phyloP scores from a whole-genome alignment of 1,284 basidiomycete species.

The Amylostereum areolatum region DNA sequence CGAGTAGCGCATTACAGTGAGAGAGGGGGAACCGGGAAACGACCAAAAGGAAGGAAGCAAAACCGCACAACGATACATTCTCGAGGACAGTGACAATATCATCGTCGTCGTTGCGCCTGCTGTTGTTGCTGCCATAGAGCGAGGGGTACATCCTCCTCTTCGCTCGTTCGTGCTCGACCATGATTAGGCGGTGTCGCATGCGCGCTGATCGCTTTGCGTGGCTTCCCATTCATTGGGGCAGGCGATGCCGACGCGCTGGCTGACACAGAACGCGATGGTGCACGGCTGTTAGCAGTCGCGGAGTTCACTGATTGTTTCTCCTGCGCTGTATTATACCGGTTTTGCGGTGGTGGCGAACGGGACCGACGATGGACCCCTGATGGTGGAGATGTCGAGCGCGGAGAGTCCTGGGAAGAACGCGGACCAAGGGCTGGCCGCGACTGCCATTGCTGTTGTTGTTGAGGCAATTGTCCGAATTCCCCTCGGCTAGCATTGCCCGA shows the following conservation, averaged over 20 bases:
- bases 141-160: slow-evolving; percentile 73
- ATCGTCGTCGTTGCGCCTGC: slow-evolving; percentile 28
- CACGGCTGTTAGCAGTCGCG: slow-evolving; percentile 27
- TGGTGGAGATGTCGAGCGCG: slow-evolving; percentile 31
- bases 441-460: neutral
- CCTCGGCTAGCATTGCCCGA: neutral
- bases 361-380: slow-evolving; percentile 25
- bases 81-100: neutral
- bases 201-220: slow-evolving; percentile 62
- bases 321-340: slow-evolving; percentile 30
- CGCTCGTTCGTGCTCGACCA: slow-evolving; percentile 38
- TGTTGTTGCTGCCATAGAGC: slow-evolving; percentile 72
- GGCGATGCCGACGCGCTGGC: slow-evolving; percentile 48
- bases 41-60: neutral
- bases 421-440: neutral
- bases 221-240: slow-evolving; percentile 42
- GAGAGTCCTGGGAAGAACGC: slow-evolving; percentile 13
- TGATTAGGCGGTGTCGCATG: slow-evolving; percentile 41
- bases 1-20: neutral
- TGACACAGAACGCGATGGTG: slow-evolving; percentile 57
- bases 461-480: neutral
- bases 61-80: neutral
- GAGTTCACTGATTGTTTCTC: slow-evolving; percentile 11
- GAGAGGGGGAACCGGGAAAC: neutral
- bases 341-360: slow-evolving; percentile 32